phyloP scores from a whole-genome alignment of 2,329 filamentous ascomycete species.

The Lecanosticta acicola region DNA sequence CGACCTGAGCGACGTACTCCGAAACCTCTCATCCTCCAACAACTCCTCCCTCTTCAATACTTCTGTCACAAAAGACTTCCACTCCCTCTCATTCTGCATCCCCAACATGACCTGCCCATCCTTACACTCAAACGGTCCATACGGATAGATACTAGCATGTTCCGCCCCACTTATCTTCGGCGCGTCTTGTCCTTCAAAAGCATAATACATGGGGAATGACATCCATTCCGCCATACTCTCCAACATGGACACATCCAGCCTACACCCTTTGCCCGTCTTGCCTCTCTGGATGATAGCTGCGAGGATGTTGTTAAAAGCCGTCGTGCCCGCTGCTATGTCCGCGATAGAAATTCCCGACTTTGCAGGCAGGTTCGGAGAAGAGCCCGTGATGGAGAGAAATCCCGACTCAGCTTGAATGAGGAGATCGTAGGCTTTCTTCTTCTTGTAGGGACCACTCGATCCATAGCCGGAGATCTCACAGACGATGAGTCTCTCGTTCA shows the following conservation, averaged over 20 bases:
- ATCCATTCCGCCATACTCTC: conserved; percentile 57
- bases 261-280: conserved; percentile 46
- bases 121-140: conserved; percentile 47
- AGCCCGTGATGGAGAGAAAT: conserved; percentile 63
- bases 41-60: conserved; percentile 43
- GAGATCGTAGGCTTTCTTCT: conserved; percentile 93
- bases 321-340: conserved; percentile 87
- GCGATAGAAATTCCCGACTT: conserved; percentile 97
- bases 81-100: conserved; percentile 55
- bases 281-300: conserved; percentile 67
- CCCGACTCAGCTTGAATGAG: conserved; percentile 76
- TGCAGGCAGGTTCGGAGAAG: conserved; percentile 69
- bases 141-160: conserved; percentile 53
- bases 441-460: conserved; percentile 82
- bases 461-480: conserved; percentile 95
- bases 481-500: conserved; percentile 83
- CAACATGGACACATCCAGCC: conserved; percentile 54
- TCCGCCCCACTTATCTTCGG: conserved; percentile 47
- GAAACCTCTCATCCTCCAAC: conserved; percentile 44
- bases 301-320: conserved; percentile 92
- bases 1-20: conserved; percentile 42
- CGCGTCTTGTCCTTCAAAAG: conserved; percentile 41
- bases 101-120: conserved; percentile 50
- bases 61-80: conserved; percentile 44
- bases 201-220: conserved; percentile 62